phyloP scores from a whole-genome alignment of 2,329 filamentous ascomycete genomes.

The Diaporthe citriasiana region DNA sequence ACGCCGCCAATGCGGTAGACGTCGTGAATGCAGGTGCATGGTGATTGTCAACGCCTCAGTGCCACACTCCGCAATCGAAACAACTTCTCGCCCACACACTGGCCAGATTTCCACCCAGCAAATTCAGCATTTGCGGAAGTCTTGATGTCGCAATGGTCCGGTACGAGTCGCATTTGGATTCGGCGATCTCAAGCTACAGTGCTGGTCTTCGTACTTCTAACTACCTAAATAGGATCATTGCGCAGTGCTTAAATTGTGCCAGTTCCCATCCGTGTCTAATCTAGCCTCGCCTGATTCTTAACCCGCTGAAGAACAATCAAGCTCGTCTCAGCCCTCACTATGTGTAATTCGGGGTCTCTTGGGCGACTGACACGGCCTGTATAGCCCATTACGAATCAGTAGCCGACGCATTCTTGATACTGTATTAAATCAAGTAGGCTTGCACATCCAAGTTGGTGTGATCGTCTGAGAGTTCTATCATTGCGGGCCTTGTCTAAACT shows the following conservation, averaged over 20 bases:
- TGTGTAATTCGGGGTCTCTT: neutral
- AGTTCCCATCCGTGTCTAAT: neutral
- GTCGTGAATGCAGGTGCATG: neutral
- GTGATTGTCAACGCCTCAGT: neutral
- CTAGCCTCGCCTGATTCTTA: neutral
- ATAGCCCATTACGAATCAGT: neutral
- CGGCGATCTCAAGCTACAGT: neutral
- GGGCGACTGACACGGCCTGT: no score
- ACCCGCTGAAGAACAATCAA: no score
- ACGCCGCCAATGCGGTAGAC: neutral
- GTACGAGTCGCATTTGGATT: neutral
- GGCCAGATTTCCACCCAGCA: neutral
- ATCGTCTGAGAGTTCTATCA: slow-evolving; percentile 39
- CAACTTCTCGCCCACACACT: neutral
- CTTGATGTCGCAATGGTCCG: neutral
- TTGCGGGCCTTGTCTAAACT: slow-evolving; percentile 47
- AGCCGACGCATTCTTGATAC: neutral
- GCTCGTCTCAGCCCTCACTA: neutral
- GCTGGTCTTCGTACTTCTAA: no score
- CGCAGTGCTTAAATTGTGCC: neutral
- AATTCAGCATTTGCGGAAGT: neutral
- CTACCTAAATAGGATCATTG: neutral
- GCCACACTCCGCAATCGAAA: neutral
- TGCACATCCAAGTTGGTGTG: neutral
- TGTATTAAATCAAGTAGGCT: neutral